Conservation (phyloP, 2,329 filamentous ascomycete genomes). For the Zasmidium cellare region DNA sequence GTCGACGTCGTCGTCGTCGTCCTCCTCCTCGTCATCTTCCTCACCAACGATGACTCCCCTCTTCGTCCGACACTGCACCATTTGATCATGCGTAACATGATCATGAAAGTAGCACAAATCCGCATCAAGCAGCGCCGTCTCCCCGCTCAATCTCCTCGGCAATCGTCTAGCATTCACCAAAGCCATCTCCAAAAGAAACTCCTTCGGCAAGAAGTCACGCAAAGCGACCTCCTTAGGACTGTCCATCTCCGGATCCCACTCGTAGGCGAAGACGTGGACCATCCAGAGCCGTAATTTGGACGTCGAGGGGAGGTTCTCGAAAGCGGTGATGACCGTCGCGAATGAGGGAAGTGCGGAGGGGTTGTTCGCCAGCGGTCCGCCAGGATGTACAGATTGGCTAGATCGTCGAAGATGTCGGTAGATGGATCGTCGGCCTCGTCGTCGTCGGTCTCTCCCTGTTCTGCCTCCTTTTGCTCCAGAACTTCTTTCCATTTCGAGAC, state of each 20-base stretch:
- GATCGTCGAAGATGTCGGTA: not conserved
- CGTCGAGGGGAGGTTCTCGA: not conserved
- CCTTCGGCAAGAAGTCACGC: not conserved
- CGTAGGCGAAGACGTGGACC: not conserved
- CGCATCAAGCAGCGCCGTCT: too few species aligned
- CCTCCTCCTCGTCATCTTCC: too few species aligned
- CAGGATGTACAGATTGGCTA: not conserved
- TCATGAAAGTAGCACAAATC: too few species aligned
- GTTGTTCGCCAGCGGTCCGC: not conserved
- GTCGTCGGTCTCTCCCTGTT: too few species aligned
- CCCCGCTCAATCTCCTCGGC: too few species aligned
- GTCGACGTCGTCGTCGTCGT: too few species aligned
- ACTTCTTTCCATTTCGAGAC: too few species aligned
- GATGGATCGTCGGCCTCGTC: too few species aligned
- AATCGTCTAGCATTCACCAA: too few species aligned
- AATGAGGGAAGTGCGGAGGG: not conserved
- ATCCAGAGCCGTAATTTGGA: not conserved
- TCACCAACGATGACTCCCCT: too few species aligned
- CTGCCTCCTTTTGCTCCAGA: not conserved
- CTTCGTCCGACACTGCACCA: too few species aligned
- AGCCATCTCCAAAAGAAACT: not conserved
- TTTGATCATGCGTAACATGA: too few species aligned
- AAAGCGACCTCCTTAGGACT: not conserved
- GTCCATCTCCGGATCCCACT: not conserved
- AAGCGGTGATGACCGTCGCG: not conserved